These are phyloP conservation scores for Pseudocercospora pini-densiflorae DNA, from an alignment of 2,329 filamentous ascomycete genomes.

Conservation along the genomic window DNA sequence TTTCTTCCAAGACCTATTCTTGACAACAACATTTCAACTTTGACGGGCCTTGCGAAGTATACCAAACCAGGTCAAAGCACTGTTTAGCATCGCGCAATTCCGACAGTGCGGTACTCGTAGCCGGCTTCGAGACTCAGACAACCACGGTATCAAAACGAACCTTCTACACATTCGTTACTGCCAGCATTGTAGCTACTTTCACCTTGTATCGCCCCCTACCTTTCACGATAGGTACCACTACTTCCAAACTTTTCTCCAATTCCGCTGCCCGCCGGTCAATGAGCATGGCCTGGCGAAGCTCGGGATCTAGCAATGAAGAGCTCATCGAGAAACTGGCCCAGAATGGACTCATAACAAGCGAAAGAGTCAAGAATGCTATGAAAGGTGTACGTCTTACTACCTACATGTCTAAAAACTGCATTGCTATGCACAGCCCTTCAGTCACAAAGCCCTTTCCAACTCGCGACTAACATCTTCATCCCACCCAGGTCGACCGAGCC, in stretches of 20 bases:
- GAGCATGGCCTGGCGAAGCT: constrained; percentile 89
- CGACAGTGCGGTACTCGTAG: not conserved
- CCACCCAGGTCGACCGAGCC: constrained; percentile 79
- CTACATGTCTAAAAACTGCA: not conserved
- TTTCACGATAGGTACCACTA: constrained; percentile 12
- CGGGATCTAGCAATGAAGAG: constrained; percentile 72
- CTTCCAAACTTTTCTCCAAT: constrained; percentile 8
- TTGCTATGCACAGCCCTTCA: not conserved
- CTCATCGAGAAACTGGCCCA: constrained; percentile 78
- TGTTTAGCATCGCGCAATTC: not conserved
- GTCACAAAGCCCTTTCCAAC: not conserved
- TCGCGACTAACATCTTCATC: not conserved
- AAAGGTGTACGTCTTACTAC: constrained; percentile 58
- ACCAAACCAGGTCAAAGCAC: not conserved
- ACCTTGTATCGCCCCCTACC: not conserved
- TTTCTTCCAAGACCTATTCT: not conserved
- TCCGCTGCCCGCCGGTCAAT: constrained; percentile 7
- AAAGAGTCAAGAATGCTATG: constrained; percentile 79
- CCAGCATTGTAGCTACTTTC: not conserved
- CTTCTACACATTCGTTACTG: no score
- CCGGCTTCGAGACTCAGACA: no score
- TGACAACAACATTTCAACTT: not conserved
- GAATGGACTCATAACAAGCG: constrained; percentile 73
- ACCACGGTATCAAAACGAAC: no score
- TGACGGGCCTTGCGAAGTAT: not conserved